A percentile compares a stretch with the other conserved stretches of the same genome.
Conservation (phyloP, 768 basidiomycete genomes). For the Neoboletus magnificus region DNA sequence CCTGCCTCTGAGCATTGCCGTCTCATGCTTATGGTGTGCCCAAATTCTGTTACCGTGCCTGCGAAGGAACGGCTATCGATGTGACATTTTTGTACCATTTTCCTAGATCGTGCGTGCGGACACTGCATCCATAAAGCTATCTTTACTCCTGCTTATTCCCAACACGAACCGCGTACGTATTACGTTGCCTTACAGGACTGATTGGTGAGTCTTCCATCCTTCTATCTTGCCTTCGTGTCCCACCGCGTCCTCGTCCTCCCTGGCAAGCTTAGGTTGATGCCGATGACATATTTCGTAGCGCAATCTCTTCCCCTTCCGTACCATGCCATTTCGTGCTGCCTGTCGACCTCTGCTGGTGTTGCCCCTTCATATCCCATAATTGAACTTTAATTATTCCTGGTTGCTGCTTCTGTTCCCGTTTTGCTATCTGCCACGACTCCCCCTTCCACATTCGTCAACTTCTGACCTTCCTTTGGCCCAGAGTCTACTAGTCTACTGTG, state of each 20-base stretch:
- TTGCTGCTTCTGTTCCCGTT: neutral
- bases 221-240: slow-evolving; percentile 6
- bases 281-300: neutral
- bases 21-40: slow-evolving; percentile 14
- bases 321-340: slow-evolving; percentile 10
- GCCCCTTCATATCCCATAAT: slow-evolving; percentile 26
- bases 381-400: slow-evolving; percentile 21
- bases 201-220: slow-evolving; percentile 11
- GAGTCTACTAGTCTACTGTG: too few relatives aligned
- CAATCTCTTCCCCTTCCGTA: slow-evolving; percentile 1
- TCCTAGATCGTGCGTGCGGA: slow-evolving; percentile 8
- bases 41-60: slow-evolving; percentile 9
- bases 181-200: slow-evolving; percentile 23
- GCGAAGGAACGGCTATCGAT: slow-evolving; percentile 14
- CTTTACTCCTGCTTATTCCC: slow-evolving; percentile 21
- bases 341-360: slow-evolving; percentile 6
- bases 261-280: slow-evolving; percentile 21
- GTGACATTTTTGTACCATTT: slow-evolving; percentile 12
- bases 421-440: neutral
- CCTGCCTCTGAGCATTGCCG: slow-evolving; percentile 24
- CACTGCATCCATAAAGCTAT: slow-evolving; percentile 24
- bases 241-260: neutral
- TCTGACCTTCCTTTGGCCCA: neutral
- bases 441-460: slow-evolving; percentile 7
- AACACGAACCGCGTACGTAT: slow-evolving; percentile 12